A percentile compares a stretch with the other conserved stretches of the same genome.
These are phyloP conservation scores for Zychaea mexicana DNA, from an alignment of 371 early-diverging fungal genomes.

Conservation along the genomic window DNA sequence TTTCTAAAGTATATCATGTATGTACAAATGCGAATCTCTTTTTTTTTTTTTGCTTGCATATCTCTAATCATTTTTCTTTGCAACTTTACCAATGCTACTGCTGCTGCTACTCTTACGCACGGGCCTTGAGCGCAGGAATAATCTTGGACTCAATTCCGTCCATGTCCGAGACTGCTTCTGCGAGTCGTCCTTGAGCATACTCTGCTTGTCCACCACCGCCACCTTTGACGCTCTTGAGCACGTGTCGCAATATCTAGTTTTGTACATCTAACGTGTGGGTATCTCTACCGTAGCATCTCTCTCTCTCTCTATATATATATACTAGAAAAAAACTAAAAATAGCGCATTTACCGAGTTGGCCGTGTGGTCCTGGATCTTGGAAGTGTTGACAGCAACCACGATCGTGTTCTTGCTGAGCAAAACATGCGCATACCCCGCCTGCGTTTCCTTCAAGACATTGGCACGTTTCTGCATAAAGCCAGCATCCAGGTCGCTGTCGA, in stretches of 20 bases:
- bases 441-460: slow-evolving; percentile 47
- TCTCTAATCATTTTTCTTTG: background rate
- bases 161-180: slow-evolving; percentile 19
- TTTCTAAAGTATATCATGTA: background rate
- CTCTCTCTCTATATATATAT: background rate
- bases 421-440: slow-evolving; percentile 47
- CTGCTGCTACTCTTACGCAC: background rate
- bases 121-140: slow-evolving; percentile 28
- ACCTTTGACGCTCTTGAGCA: slow-evolving; percentile 46
- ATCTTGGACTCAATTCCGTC: slow-evolving; percentile 28
- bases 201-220: slow-evolving; percentile 53
- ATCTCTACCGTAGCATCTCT: too few relatives aligned
- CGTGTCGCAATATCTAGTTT: slow-evolving; percentile 40
- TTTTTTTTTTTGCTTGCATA: background rate
- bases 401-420: slow-evolving; percentile 53
- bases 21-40: background rate
- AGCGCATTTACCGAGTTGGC: slow-evolving; percentile 46
- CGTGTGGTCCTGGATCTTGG: slow-evolving; percentile 40
- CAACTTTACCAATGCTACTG: background rate
- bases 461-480: slow-evolving; percentile 57
- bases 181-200: slow-evolving; percentile 45
- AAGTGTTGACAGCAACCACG: slow-evolving; percentile 49
- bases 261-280: background rate
- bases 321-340: background rate
- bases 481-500: slow-evolving; percentile 54